Evolutionary conservation across 371 early-diverging fungal species (phyloP), one percentile per base, ranked within the genome.

Genomic region (Rhizomucor pusillus): DNA sequence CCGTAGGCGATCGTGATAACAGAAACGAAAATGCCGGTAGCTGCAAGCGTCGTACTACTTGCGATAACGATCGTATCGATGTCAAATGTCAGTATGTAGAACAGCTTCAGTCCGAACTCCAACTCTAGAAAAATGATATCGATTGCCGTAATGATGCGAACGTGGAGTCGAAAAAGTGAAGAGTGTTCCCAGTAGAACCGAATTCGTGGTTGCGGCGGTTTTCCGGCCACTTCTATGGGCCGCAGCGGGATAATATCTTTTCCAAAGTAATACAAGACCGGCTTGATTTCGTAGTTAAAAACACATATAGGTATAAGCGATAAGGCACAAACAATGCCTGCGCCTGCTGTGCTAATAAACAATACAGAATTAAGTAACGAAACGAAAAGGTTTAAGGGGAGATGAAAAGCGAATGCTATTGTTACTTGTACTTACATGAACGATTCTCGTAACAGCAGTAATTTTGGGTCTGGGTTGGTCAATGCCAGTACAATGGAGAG

Each of bases 371-470:
- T 29, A 29, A 29, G 29, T 29, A n/a, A n/a, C n/a, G n/a, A n/a
- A n/a, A n/a, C n/a, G n/a, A n/a, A n/a, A n/a, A n/a, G n/a, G n/a
- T n/a, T n/a, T n/a, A n/a, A n/a, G n/a, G n/a, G n/a, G n/a, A n/a
- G n/a, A n/a, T n/a, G n/a, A n/a, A n/a, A n/a, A n/a, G n/a, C n/a
- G n/a, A n/a, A n/a, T n/a, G n/a, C n/a, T n/a, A n/a, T n/a, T n/a
- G n/a, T n/a, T n/a, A n/a, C n/a, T n/a, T n/a, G n/a, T n/a, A 49
- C 66, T 71, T 66, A 63, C 70, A 74, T 66, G 63, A 77, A 62
- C 1, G 79, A 79, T 54, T 76, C 79, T 35, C 79, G 52, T 57
- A 79, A 50, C 20, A 79, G 48, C n/a, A 79, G 56, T 20, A 79
- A 52, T 39, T 71, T 73, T 6, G 79, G 76, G 52, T 79, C 72